These are phyloP conservation scores for Prunus campanulata DNA, from an alignment of 306 rosid genomes.

Conservation along the genomic window DNA sequence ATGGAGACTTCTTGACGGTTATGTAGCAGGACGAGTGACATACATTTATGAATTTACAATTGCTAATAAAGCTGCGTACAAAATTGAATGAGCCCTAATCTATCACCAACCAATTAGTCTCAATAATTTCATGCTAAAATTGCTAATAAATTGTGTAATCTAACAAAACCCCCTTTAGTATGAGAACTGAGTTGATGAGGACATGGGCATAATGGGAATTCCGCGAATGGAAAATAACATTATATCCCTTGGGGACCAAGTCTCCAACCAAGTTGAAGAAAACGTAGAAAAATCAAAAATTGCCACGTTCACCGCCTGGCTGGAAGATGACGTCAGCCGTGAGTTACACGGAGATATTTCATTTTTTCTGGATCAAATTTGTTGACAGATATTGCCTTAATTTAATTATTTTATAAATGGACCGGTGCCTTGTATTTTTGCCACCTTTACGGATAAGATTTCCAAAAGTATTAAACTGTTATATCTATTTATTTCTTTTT, in stretches of 20 bases:
- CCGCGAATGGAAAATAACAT: neutral
- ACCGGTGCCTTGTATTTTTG: no score
- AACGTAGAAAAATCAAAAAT: neutral
- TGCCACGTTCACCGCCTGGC: neutral
- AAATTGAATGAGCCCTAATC: no score
- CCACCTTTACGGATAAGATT: no score
- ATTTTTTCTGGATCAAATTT: no score
- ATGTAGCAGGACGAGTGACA: no score
- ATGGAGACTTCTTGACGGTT: no score
- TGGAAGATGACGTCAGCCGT: constrained; percentile 25
- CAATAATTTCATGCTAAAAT: no score
- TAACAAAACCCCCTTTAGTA: neutral
- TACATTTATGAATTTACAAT: no score
- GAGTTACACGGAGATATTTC: constrained; percentile 2
- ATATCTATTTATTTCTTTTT: no score
- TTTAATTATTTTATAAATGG: no score
- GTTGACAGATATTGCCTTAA: no score
- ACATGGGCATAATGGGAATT: constrained; percentile 25
- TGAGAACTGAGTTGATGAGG: neutral
- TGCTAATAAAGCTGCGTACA: neutral
- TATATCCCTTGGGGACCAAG: constrained; percentile 19
- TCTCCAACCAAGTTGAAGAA: constrained; percentile 1
- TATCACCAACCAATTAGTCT: neutral
- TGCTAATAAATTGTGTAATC: neutral
- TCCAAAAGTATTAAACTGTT: no score